Conservation (phyloP, 2,329 filamentous ascomycete species). For the Cladosporium velox region DNA sequence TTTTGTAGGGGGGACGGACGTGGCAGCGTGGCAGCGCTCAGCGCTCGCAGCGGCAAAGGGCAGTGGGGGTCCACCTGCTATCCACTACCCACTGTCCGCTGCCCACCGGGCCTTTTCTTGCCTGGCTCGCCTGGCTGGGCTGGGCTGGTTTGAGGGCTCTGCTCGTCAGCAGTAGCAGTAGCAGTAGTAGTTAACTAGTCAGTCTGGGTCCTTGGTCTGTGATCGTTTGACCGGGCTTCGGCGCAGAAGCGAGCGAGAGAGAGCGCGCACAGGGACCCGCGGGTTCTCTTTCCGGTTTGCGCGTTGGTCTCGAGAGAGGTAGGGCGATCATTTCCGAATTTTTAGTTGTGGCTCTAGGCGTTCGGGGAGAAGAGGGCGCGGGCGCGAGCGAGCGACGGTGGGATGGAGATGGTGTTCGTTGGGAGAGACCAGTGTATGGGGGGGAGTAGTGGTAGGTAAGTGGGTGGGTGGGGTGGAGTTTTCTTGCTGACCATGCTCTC, state of each 20-base stretch:
- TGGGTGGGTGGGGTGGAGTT: background rate
- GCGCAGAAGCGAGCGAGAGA: background rate
- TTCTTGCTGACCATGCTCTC: background rate
- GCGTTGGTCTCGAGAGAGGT: background rate
- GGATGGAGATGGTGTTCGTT: background rate
- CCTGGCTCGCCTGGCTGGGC: background rate
- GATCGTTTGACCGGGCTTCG: background rate
- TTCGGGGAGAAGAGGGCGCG: background rate
- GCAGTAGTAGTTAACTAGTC: background rate
- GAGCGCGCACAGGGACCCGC: background rate
- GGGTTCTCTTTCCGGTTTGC: background rate
- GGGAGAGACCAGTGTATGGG: background rate
- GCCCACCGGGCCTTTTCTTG: background rate
- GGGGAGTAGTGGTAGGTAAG: background rate
- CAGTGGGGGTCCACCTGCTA: background rate
- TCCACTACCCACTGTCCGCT: background rate
- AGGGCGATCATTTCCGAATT: background rate
- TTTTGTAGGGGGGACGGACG: background rate
- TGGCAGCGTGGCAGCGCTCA: background rate
- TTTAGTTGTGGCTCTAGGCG: background rate
- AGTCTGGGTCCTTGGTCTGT: background rate
- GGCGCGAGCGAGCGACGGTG: background rate
- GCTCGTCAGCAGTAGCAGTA: background rate
- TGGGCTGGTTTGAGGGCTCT: background rate
- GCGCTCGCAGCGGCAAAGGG: background rate